These are phyloP conservation scores for Lentinus brumalis DNA, from an alignment of 768 basidiomycete genomes.

Conservation along the genomic window DNA sequence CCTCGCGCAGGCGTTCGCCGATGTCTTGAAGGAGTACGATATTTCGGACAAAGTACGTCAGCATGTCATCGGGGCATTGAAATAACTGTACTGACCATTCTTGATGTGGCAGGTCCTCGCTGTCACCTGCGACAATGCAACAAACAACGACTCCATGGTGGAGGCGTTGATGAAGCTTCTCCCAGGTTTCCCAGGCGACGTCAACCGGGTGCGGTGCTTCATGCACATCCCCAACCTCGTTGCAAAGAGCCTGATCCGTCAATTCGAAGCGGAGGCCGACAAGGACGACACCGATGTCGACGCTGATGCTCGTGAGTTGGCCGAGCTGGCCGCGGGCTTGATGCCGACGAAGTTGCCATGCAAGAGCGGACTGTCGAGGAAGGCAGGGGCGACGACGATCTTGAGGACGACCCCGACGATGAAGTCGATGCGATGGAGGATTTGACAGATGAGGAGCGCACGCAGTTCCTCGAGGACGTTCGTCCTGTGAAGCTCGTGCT, in stretches of 20 bases:
- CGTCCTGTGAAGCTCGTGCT: conserved; percentile 31
- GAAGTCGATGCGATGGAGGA: conserved; percentile 29
- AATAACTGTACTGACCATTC: too few relatives aligned
- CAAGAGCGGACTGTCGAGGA: not conserved
- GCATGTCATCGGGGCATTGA: too few relatives aligned
- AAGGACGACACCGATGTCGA: not conserved
- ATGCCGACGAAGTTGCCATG: not conserved
- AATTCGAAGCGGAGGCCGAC: conserved; percentile 36
- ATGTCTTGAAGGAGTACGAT: not conserved
- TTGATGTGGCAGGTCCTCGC: conserved; percentile 40
- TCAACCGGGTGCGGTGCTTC: conserved; percentile 38
- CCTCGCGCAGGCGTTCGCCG: not conserved
- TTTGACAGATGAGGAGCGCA: conserved; percentile 17
- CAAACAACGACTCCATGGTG: conserved; percentile 41
- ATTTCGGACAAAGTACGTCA: not conserved
- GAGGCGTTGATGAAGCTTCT: conserved; percentile 27
- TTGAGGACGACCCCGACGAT: conserved; percentile 21
- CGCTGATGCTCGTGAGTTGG: not conserved
- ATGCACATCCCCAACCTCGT: conserved; percentile 40
- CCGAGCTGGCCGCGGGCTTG: not conserved
- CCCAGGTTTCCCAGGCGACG: conserved; percentile 22
- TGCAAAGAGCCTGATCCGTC: conserved; percentile 33
- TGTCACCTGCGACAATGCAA: too few relatives aligned
- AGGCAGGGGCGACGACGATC: too few relatives aligned
- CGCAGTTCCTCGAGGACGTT: conserved; percentile 20